Evolutionary conservation across 78 protist genomes (phyloP).

Genomic region (Dictyostelium firmibasis): DNA sequence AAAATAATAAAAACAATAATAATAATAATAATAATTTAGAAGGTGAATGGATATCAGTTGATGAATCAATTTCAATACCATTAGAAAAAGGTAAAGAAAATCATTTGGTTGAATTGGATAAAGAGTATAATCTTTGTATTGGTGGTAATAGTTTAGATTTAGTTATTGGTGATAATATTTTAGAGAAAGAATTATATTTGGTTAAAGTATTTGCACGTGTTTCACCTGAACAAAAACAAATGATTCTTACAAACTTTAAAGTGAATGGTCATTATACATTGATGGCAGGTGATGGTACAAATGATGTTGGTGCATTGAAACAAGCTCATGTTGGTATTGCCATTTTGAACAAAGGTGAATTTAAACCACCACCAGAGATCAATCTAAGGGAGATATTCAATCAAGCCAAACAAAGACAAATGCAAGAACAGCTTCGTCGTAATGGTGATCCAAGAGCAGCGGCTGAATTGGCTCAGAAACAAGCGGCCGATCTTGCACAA

Average conservation of each 20-base stretch:
- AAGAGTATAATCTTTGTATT: constrained; percentile 67
- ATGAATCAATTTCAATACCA: neutral
- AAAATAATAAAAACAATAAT: neutral
- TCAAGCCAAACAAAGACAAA: neutral
- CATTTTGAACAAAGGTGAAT: constrained; percentile 62
- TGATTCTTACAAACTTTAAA: constrained; percentile 64
- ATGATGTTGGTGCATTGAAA: constrained; percentile 99
- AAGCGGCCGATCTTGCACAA: neutral
- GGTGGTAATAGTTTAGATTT: constrained; percentile 45
- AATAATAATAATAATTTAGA: neutral
- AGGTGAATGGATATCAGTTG: constrained; percentile 25
- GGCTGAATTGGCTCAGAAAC: neutral
- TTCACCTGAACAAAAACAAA: constrained; percentile 92
- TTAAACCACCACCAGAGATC: constrained; percentile 36
- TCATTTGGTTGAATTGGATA: neutral
- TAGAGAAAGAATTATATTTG: constrained; percentile 14
- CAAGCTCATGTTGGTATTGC: constrained; percentile 97
- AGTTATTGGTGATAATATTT: neutral
- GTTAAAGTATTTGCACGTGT: constrained; percentile 90
- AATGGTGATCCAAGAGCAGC: neutral
- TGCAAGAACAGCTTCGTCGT: neutral
- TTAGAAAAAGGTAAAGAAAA: neutral
- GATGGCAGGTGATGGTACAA: constrained; percentile 99
- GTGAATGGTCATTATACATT: constrained; percentile 83
- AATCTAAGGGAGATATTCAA: neutral